Percentiles rank a stretch among this genome's conserved stretches.
Evolutionary conservation across 768 basidiomycete genomes (phyloP).

Genomic region (Pleurotus citrinopileatus): DNA sequence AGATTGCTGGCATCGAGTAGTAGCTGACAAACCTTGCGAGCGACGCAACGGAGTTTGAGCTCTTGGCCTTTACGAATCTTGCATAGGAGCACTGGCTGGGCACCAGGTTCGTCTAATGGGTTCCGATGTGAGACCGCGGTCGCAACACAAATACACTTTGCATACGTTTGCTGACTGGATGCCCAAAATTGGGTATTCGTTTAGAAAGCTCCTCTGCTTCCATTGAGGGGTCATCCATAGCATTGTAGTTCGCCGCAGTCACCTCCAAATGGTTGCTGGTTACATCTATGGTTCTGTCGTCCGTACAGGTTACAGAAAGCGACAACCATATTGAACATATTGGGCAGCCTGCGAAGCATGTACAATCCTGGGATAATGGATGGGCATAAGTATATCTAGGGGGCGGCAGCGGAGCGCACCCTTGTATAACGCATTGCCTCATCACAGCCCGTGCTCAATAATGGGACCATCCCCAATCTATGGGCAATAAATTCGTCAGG

Average conservation of each 20-base stretch:
- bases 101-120: slow-evolving; percentile 52
- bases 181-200: slow-evolving; percentile 71
- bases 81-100: slow-evolving; percentile 76
- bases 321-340: slow-evolving; percentile 83
- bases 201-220: slow-evolving; percentile 69
- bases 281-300: slow-evolving; percentile 74
- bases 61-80: slow-evolving; percentile 96
- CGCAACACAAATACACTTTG: slow-evolving; percentile 13
- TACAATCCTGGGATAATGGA: slow-evolving; percentile 70
- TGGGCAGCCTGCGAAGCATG: slow-evolving; percentile 79
- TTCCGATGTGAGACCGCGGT: slow-evolving; percentile 12
- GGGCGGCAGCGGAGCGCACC: too few relatives aligned
- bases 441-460: slow-evolving; percentile 84
- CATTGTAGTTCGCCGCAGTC: slow-evolving; percentile 30
- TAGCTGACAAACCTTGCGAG: slow-evolving; percentile 74
- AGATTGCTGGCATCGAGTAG: neutral
- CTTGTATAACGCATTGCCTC: slow-evolving; percentile 81
- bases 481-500: slow-evolving; percentile 98
- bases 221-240: slow-evolving; percentile 30
- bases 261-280: slow-evolving; percentile 85
- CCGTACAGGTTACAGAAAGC: slow-evolving; percentile 74
- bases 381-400: too few relatives aligned
- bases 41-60: slow-evolving; percentile 78
- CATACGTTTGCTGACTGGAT: slow-evolving; percentile 82
- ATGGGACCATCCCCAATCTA: slow-evolving; percentile 90